Base-by-base conservation (phyloP, 2,329 filamentous ascomycete species). In the Pseudogymnoascus sp. region DNA sequence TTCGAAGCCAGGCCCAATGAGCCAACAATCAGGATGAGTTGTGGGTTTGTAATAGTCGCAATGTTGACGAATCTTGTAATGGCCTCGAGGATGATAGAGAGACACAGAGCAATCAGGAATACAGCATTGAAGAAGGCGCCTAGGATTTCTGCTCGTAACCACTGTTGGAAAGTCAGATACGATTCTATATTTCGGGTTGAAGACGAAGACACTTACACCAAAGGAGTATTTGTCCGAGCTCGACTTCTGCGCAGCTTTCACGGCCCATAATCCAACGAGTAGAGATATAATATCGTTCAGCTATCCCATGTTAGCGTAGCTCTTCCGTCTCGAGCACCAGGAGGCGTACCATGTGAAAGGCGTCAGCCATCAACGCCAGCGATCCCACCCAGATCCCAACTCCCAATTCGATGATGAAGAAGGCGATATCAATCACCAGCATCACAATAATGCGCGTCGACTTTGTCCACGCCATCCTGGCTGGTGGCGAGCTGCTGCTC, bases 241-340 rank as follows among this genome's bases (percentile, higher is more conserved):
- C 68, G 87, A 90, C 71, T 90, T 86, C 74, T 90, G 90, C 26
- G 93, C 91, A 61, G 96, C 90, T 67, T 88, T 90, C 63, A 99
- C 95, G 62, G 95, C 95, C 93, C 95, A 99, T 42, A 97, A 77
- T 68, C 95, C 95, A 66, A 99, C 93, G 64, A 88, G 83, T 12
- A 99, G 80, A 1, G 95, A 97, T 66, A 99, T 88, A 70, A 99
- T 95, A 84, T 99, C 95, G 80, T 99, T 99, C 66, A 99, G 82
- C 89, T 92, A 69, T 31, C 39, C 29, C 37, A 16, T 26, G 65
- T 74, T 61, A 71, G 69, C 60, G 16, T 39, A 47, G 47, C 14
- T 42, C 37, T 31, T 29, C 16, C 21, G 45, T 39, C 23, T 34
- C 31, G 59, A 40, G 61, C 40, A 45, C 5, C 21, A 26, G 14